Percentiles rank a stretch among this genome's conserved stretches.
These are phyloP conservation scores for Penicillium daleae DNA, from an alignment of 495 filamentous ascomycete genomes.

Conservation along the genomic window DNA sequence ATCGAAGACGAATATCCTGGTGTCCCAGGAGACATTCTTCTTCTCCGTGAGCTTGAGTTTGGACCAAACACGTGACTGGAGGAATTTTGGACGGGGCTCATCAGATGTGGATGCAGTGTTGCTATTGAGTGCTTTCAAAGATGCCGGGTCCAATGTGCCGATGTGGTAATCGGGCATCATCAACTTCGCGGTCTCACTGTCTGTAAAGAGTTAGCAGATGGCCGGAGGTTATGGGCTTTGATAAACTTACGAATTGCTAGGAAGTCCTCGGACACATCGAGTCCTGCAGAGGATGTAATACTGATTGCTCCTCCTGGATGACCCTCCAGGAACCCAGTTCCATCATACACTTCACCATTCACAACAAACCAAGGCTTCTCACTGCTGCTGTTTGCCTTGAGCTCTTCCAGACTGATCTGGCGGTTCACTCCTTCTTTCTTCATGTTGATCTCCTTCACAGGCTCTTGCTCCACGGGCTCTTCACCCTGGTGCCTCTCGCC, in stretches of 20 bases:
- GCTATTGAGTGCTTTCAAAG: constrained; percentile 54
- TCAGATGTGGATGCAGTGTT: constrained; percentile 27
- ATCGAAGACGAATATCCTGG: constrained; percentile 79
- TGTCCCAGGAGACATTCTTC: constrained; percentile 74
- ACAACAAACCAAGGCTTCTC: constrained; percentile 88
- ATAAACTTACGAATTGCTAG: constrained; percentile 81
- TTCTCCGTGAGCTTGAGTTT: constrained; percentile 69
- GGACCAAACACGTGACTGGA: constrained; percentile 72
- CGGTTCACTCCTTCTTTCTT: constrained; percentile 68
- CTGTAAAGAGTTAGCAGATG: constrained; percentile 43
- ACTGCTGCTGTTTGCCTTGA: constrained; percentile 68
- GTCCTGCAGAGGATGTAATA: constrained; percentile 80
- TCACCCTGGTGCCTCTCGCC: constrained; percentile 73
- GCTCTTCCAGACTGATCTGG: constrained; percentile 70
- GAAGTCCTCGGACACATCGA: constrained; percentile 92
- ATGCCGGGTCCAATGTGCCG: constrained; percentile 68
- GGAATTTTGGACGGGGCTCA: constrained; percentile 62
- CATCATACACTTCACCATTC: constrained; percentile 91
- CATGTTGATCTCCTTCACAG: constrained; percentile 77
- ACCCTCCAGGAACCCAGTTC: constrained; percentile 77
- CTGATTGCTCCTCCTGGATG: constrained; percentile 91
- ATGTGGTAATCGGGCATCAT: constrained; percentile 94
- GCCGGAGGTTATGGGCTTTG: background rate
- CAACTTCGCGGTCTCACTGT: constrained; percentile 87
- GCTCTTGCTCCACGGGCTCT: constrained; percentile 46